Evolutionary conservation across 2,329 filamentous ascomycete species (phyloP), one percentile per base, ranked within the genome.

Genomic region (Fusarium sp.): DNA sequence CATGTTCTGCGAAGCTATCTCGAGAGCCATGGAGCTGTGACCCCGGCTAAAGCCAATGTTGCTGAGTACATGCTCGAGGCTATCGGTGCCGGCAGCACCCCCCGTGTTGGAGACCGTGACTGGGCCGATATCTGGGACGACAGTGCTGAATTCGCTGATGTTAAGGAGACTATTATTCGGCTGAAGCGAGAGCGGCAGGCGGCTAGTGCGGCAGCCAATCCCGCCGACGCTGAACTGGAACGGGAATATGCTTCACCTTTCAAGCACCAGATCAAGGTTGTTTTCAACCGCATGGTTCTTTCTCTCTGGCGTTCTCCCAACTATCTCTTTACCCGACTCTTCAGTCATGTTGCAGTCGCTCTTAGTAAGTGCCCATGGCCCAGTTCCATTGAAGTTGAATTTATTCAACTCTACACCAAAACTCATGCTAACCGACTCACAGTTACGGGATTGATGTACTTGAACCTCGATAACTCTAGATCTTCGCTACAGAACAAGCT

Each of bases 1-100:
- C 80, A 83, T 32, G 82, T 89, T 20, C 81, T 97, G n/a, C 87
- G 93, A 39, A 84, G 86, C 20, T 90, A 90, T 65, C 83, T 90
- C 32, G 80, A 80, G 62, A 80, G 82, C 15, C 82, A 90, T 54
- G 90, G 90, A 3, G 90, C 90, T 11, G 83, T 87, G 56, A 84
- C 85, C 13, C 78, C 81, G 14, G 80, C 82, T 2, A 85, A 82
- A 0, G 86, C 87, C 65, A 89, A 88, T 70, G 84, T 88, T 8
- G 86, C 86, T 17, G 91, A 96, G 80, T 96, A 91, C 79, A 95
- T 96, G 92, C 87, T 96, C 10, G 92, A 96, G 75, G 92, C 91
- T 7, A 90, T 95, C 39, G 92, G 92, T 53, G 92, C 92, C 23
- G 92, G 92, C 13, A 90, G 89, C 67, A 81, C 88, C 13, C 86